phyloP scores from a whole-genome alignment of 352 stramenopile species.

The Phytopythium kandeliae region DNA sequence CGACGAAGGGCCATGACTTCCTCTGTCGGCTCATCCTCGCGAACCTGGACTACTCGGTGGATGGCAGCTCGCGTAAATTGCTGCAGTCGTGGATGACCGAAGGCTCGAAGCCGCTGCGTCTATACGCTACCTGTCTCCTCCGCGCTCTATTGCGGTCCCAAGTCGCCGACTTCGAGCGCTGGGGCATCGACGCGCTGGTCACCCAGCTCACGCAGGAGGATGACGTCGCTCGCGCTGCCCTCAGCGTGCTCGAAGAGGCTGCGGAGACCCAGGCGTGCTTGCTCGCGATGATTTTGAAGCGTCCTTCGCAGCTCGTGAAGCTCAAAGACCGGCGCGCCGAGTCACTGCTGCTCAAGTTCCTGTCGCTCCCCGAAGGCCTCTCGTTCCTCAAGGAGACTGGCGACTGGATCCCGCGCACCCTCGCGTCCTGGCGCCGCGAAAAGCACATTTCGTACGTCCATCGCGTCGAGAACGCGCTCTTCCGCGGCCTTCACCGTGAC shows the following conservation, averaged over 20 bases:
- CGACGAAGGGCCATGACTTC: conserved; percentile 84
- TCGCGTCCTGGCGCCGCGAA: conserved; percentile 70
- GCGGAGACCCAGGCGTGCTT: conserved; percentile 80
- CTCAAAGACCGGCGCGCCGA: conserved; percentile 77
- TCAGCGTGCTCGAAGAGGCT: conserved; percentile 85
- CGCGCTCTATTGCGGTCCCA: conserved; percentile 77
- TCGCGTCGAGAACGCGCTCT: conserved; percentile 72
- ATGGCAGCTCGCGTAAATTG: conserved; percentile 81
- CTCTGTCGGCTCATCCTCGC: conserved; percentile 84
- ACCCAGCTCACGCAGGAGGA: conserved; percentile 84
- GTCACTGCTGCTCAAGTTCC: conserved; percentile 75
- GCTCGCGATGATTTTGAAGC: conserved; percentile 80
- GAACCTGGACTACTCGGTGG: conserved; percentile 86
- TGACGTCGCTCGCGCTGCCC: conserved; percentile 75
- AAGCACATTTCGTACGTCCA: conserved; percentile 87
- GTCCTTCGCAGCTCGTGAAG: conserved; percentile 69
- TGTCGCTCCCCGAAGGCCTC: conserved; percentile 74
- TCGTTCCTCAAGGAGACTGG: conserved; percentile 74
- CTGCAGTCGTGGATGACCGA: conserved; percentile 86
- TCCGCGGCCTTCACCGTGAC: conserved; percentile 78
- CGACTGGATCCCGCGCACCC: conserved; percentile 78
- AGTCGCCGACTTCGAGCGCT: conserved; percentile 86
- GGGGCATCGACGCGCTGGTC: conserved; percentile 82
- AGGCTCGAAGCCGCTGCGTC: conserved; percentile 74
- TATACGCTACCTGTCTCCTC: conserved; percentile 83